Conservation (phyloP, 176 grass and related monocot species). For the Coix lacrymajobi region DNA sequence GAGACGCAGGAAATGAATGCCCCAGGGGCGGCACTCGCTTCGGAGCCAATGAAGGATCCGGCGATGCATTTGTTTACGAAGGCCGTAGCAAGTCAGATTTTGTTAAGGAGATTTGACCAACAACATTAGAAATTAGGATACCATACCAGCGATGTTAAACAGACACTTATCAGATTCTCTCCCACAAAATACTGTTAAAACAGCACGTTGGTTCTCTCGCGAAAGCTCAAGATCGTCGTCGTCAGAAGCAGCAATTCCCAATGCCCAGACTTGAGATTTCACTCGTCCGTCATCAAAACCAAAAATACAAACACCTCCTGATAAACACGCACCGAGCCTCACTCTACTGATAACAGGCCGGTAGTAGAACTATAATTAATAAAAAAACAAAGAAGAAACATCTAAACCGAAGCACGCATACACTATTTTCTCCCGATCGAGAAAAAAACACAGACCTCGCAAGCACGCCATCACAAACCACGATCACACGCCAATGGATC, state of each 20-base stretch:
- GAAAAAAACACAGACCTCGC: conserved; percentile 16
- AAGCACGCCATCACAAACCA: conserved; percentile 33
- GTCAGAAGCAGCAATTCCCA: background rate
- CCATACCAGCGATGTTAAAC: background rate
- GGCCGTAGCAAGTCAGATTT: background rate
- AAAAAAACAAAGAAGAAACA: background rate
- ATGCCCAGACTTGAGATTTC: no score
- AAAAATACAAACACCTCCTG: background rate
- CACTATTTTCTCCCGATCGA: conserved; percentile 27
- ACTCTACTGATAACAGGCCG: background rate
- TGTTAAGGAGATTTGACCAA: background rate
- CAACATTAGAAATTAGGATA: background rate
- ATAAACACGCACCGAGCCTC: background rate
- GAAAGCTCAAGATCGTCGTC: background rate
- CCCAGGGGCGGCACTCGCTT: conserved; percentile 17
- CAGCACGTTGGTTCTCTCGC: no score
- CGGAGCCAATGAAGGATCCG: conserved; percentile 18
- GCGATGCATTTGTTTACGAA: background rate
- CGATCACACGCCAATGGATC: conserved; percentile 29
- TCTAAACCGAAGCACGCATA: background rate
- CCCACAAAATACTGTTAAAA: no score
- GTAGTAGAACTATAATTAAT: no score
- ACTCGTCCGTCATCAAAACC: background rate
- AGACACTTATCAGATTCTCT: no score
- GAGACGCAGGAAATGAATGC: conserved; percentile 27